Conservation (phyloP, 352 stramenopile species). For the Phytophthora megakarya region DNA sequence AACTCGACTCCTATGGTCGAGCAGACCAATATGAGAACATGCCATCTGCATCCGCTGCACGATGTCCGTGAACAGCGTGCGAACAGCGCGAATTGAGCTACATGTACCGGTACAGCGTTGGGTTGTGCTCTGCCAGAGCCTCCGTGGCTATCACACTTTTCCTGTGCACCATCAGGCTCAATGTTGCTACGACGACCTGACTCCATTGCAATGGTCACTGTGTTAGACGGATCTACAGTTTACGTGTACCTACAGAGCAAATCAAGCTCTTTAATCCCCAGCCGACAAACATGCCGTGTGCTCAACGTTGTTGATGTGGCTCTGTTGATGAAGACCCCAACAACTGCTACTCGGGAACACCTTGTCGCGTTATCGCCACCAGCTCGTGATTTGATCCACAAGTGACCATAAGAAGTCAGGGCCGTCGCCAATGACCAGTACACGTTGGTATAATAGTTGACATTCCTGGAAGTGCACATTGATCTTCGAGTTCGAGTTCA, state of each 20-base stretch:
- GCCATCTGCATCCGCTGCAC: slow-evolving; percentile 6
- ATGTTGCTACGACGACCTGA: slow-evolving; percentile 6
- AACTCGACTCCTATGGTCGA: not conserved
- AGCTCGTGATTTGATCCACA: not conserved
- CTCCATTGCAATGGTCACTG: not conserved
- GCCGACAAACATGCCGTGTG: not conserved
- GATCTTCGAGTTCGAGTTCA: not conserved
- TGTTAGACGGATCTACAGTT: too few species aligned
- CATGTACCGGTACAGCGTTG: slow-evolving; percentile 1
- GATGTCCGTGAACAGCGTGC: slow-evolving; percentile 22
- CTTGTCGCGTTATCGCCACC: slow-evolving; percentile 7
- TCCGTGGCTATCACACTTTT: slow-evolving; percentile 4
- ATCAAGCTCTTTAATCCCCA: slow-evolving; percentile 6
- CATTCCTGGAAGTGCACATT: not conserved
- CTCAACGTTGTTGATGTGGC: not conserved
- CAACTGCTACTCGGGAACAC: slow-evolving; percentile 12
- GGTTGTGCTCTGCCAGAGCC: slow-evolving; percentile 16
- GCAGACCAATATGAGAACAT: not conserved
- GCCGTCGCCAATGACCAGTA: too few species aligned
- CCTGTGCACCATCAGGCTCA: slow-evolving; percentile 24
- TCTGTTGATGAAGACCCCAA: not conserved
- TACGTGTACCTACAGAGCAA: slow-evolving; percentile 1
- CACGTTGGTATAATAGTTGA: not conserved
- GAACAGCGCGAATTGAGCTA: slow-evolving; percentile 20
- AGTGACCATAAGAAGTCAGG: too few species aligned